phyloP scores from a whole-genome alignment of 305 asterid species.

The Solanum aculeatissimum region DNA sequence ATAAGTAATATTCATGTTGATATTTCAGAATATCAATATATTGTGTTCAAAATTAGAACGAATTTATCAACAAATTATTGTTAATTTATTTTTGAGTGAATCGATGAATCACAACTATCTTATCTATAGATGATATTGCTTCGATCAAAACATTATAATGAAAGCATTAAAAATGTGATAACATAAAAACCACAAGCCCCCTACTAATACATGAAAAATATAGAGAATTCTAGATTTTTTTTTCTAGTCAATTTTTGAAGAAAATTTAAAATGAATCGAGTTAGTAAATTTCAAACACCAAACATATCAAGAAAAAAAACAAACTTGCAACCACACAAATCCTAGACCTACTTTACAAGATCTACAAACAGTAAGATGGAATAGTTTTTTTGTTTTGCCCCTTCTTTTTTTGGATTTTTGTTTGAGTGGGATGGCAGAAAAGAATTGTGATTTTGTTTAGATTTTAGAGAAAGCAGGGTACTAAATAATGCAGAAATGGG shows the following conservation, averaged over 20 bases:
- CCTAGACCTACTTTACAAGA: neutral
- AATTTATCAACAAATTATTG: neutral
- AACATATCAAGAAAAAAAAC: neutral
- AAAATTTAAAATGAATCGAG: neutral
- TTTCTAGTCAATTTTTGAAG: neutral
- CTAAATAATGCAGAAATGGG: neutral
- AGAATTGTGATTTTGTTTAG: neutral
- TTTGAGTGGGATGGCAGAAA: neutral
- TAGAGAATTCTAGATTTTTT: neutral
- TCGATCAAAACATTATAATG: neutral
- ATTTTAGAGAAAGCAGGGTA: neutral
- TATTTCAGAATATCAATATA: neutral
- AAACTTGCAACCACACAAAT: neutral
- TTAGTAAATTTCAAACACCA: neutral
- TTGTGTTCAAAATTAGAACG: accelerated
- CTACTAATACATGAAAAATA: neutral
- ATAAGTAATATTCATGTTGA: neutral
- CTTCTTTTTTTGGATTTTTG: neutral
- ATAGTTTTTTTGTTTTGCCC: neutral
- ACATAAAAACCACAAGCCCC: neutral
- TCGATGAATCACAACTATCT: neutral
- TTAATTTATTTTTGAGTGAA: neutral
- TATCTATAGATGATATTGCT: neutral
- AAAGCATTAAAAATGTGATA: neutral
- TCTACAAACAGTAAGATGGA: neutral